Percentiles rank a stretch among this genome's conserved stretches.
phyloP scores from a whole-genome alignment of 345 rosid genomes.

The Aethionema arabicum region DNA sequence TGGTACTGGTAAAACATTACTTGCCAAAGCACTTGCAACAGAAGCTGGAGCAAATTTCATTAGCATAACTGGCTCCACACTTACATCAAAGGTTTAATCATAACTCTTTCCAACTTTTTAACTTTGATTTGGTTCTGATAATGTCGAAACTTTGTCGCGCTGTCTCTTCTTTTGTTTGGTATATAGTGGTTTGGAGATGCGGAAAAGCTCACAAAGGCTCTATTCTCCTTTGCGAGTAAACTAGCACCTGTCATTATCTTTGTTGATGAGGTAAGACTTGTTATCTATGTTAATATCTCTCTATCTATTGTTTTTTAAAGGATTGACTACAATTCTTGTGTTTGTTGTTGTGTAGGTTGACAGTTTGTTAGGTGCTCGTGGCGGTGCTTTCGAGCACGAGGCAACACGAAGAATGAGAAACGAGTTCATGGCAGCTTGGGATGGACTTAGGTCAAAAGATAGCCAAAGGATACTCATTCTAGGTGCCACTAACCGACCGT shows the following conservation, averaged over 20 bases:
- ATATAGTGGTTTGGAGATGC: slow-evolving; percentile 99
- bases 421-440: slow-evolving; percentile 99
- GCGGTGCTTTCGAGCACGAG: slow-evolving; percentile 90
- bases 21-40: slow-evolving; percentile 96
- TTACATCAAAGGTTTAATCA: slow-evolving; percentile 79
- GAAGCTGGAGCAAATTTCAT: slow-evolving; percentile 98
- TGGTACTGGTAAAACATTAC: slow-evolving; percentile 98
- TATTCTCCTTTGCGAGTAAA: slow-evolving; percentile 91
- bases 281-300: slow-evolving; percentile 13
- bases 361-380: slow-evolving; percentile 97
- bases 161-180: slow-evolving; percentile 24
- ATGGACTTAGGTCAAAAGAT: slow-evolving; percentile 92
- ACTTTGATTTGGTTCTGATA: slow-evolving; percentile 22
- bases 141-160: slow-evolving; percentile 2
- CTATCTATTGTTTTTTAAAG: neutral
- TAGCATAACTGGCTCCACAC: slow-evolving; percentile 94
- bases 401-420: slow-evolving; percentile 99
- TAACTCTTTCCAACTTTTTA: slow-evolving; percentile 1
- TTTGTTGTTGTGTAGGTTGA: slow-evolving; percentile 58
- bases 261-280: slow-evolving; percentile 83
- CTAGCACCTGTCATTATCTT: slow-evolving; percentile 92
- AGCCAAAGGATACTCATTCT: slow-evolving; percentile 95
- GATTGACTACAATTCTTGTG: neutral
- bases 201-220: slow-evolving; percentile 94
- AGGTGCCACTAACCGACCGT: slow-evolving; percentile 98